Conservation (phyloP, 192 early-diverging fungal genomes). For the Linnemannia schmuckeri region DNA sequence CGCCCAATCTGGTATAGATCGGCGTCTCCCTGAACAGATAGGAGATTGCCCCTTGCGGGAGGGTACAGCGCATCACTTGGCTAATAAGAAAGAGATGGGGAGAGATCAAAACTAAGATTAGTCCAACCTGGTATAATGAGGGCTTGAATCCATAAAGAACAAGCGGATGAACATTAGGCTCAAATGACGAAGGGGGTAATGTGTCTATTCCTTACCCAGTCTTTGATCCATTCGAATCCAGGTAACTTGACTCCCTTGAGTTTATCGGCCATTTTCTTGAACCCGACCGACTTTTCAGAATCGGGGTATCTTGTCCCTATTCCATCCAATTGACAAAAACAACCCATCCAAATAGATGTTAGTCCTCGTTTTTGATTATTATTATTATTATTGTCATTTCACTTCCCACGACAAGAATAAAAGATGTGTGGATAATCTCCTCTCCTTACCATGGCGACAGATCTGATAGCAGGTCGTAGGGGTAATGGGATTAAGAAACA, state of each 20-base stretch:
- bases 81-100: not conserved
- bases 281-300: not conserved
- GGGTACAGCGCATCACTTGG: slow-evolving; percentile 6
- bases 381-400: not conserved
- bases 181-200: no score
- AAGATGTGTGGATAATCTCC: not conserved
- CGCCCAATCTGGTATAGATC: slow-evolving; percentile 24
- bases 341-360: not conserved
- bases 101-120: not conserved
- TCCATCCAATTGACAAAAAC: not conserved
- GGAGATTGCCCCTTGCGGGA: not conserved
- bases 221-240: slow-evolving; percentile 18
- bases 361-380: not conserved
- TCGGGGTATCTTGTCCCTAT: slow-evolving; percentile 20
- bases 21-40: slow-evolving; percentile 13
- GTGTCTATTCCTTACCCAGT: slow-evolving; percentile 1
- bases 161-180: no score
- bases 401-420: not conserved
- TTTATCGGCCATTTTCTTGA: slow-evolving; percentile 4
- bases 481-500: not conserved
- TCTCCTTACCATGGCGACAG: slow-evolving; percentile 27
- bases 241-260: not conserved
- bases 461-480: not conserved
- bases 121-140: no score
- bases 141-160: not conserved